Evolutionary conservation across 2,329 filamentous ascomycete species (phyloP).

Genomic region (Colletotrichum acutatum): DNA sequence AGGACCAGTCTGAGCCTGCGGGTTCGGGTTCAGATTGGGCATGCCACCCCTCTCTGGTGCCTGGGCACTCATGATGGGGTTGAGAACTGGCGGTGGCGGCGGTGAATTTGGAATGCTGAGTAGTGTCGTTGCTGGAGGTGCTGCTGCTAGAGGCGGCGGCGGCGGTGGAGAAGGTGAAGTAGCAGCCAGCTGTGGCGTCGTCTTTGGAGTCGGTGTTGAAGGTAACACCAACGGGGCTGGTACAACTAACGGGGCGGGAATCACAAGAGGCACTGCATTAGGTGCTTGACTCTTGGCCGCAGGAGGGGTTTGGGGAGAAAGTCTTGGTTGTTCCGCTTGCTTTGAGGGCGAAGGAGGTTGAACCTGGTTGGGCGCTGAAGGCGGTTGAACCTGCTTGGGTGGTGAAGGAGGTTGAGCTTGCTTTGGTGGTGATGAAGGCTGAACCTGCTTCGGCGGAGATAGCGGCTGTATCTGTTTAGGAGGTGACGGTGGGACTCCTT

Average conservation of each 20-base stretch:
- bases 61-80: conserved; percentile 6
- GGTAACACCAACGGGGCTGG: too few relatives aligned
- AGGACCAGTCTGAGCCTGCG: conserved; percentile 9
- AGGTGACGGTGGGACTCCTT: too few relatives aligned
- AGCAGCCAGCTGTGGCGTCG: not conserved
- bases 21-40: not conserved
- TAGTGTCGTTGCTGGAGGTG: conserved; percentile 6
- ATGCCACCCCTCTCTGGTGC: conserved; percentile 1
- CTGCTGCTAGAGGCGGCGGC: not conserved
- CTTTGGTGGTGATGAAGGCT: not conserved
- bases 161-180: conserved; percentile 1
- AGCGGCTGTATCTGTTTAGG: not conserved
- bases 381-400: not conserved
- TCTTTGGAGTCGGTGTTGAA: not conserved
- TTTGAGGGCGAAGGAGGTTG: not conserved
- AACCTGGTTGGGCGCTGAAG: not conserved
- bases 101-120: not conserved
- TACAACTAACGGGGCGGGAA: not conserved
- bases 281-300: not conserved
- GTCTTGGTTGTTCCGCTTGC: not conserved
- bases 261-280: not conserved
- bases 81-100: not conserved
- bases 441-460: not conserved
- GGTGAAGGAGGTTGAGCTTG: not conserved
- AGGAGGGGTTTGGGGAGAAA: not conserved